Percentiles rank a stretch among this genome's conserved stretches.
These are phyloP conservation scores for Phyllostachys edulis DNA, from an alignment of 176 grass and related monocot genomes.

Conservation along the genomic window DNA sequence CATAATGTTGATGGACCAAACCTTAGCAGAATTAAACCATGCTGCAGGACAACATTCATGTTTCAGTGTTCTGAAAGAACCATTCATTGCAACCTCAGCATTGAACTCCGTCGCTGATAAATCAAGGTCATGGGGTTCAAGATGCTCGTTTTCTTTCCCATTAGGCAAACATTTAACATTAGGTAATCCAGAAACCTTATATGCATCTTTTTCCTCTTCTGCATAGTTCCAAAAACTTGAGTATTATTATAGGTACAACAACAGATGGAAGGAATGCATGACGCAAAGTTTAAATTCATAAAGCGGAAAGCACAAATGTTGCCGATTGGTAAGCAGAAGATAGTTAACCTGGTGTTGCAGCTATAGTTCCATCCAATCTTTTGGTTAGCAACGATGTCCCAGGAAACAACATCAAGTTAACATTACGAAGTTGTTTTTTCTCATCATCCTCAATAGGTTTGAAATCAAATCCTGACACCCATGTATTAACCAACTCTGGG, in stretches of 20 bases:
- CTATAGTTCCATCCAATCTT: conserved; percentile 53
- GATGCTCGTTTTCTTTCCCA: conserved; percentile 31
- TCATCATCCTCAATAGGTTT: conserved; percentile 78
- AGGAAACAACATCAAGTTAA: conserved; percentile 96
- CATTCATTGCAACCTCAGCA: conserved; percentile 29
- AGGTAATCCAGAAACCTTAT: conserved; percentile 37
- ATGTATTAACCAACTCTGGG: conserved; percentile 87
- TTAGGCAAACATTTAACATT: conserved; percentile 24
- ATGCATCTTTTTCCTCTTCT: conserved; percentile 28
- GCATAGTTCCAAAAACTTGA: conserved; percentile 22
- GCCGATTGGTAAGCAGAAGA: conserved; percentile 2
- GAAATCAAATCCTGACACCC: conserved; percentile 90
- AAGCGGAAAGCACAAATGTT: conserved; percentile 10
- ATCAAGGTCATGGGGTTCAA: conserved; percentile 32
- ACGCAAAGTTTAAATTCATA: conserved; percentile 10
- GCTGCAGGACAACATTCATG: conserved; percentile 44
- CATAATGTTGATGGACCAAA: conserved; percentile 26
- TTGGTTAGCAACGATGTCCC: conserved; percentile 78
- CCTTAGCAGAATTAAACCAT: conserved; percentile 51
- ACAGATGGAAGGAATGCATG: conserved; percentile 8
- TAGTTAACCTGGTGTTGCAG: conserved; percentile 61
- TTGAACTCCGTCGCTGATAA: conserved; percentile 34
- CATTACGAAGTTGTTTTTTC: conserved; percentile 57
- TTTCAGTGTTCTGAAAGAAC: conserved; percentile 41
- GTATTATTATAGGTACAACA: background rate